Percentiles rank a stretch among this genome's conserved stretches.
These are phyloP conservation scores for Cyberlindnera mycetangii DNA, from an alignment of 805 yeast genomes.

Conservation along the genomic window DNA sequence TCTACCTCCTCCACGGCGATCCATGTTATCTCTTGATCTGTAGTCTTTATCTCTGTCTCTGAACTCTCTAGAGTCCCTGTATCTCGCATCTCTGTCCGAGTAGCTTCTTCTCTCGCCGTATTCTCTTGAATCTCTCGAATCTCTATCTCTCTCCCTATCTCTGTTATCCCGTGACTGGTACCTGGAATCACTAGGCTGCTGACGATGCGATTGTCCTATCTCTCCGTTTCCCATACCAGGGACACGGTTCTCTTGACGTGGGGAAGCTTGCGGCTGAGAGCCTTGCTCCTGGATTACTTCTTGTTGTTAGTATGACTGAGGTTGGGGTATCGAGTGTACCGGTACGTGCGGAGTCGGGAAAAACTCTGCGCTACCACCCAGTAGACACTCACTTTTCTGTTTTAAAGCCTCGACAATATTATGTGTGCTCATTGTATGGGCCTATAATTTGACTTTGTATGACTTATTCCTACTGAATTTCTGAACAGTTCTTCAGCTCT, in stretches of 20 bases:
- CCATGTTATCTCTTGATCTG: conserved; percentile 5
- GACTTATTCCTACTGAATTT: no score
- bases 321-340: no score
- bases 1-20: conserved; percentile 1
- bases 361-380: no score
- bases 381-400: conserved; percentile 27
- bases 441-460: no score
- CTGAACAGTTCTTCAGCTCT: no score
- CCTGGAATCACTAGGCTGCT: neutral
- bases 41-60: conserved; percentile 8
- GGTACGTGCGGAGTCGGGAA: no score
- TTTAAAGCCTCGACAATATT: conserved; percentile 25
- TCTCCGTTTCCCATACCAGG: neutral
- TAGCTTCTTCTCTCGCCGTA: neutral
- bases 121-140: neutral
- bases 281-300: conserved; percentile 19
- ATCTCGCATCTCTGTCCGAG: conserved; percentile 4
- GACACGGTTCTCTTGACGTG: neutral
- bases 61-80: conserved; percentile 8
- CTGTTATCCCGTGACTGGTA: neutral
- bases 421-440: conserved; percentile 20
- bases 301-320: conserved; percentile 7
- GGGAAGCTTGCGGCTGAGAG: neutral
- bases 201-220: neutral
- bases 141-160: conserved; percentile 1